Conservation (phyloP, 352 stramenopile species). For the Globisporangium spinosum region DNA sequence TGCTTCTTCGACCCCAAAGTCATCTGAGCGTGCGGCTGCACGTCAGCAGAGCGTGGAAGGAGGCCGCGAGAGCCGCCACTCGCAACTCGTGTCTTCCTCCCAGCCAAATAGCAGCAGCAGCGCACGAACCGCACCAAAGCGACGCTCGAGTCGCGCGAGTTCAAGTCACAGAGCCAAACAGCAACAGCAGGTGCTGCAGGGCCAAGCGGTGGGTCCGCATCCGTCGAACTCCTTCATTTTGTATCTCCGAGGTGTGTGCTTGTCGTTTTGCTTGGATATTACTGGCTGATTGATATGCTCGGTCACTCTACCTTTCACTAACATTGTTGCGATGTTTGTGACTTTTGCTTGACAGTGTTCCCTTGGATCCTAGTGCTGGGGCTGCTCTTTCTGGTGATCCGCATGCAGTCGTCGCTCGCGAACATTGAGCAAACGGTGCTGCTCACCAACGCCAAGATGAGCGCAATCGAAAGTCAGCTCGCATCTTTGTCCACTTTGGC, state of each 20-base stretch:
- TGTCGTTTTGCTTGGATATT: not conserved
- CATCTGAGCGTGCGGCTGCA: not conserved
- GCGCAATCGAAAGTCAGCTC: conserved; percentile 33
- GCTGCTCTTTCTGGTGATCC: conserved; percentile 54
- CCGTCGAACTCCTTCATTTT: conserved; percentile 19
- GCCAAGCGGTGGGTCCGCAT: not conserved
- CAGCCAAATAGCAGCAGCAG: not conserved
- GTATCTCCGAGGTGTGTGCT: conserved; percentile 20
- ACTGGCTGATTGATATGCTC: not conserved
- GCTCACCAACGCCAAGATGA: conserved; percentile 36
- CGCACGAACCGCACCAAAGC: conserved; percentile 5
- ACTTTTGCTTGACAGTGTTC: conserved; percentile 29
- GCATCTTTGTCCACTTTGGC: conserved; percentile 9
- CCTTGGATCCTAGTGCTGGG: conserved; percentile 66
- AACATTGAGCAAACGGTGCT: conserved; percentile 54
- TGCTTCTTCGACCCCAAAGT: not conserved
- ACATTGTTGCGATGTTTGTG: conserved; percentile 1
- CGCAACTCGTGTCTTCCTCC: not conserved
- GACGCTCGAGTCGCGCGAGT: conserved; percentile 13
- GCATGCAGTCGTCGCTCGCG: conserved; percentile 52
- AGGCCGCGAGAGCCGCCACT: not conserved
- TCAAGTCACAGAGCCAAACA: conserved; percentile 7
- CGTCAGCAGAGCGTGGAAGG: not conserved
- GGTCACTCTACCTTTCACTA: not conserved
- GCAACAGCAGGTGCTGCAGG: not conserved